These are phyloP conservation scores for Sicyos edulis DNA, from an alignment of 306 rosid species.

Conservation along the genomic window DNA sequence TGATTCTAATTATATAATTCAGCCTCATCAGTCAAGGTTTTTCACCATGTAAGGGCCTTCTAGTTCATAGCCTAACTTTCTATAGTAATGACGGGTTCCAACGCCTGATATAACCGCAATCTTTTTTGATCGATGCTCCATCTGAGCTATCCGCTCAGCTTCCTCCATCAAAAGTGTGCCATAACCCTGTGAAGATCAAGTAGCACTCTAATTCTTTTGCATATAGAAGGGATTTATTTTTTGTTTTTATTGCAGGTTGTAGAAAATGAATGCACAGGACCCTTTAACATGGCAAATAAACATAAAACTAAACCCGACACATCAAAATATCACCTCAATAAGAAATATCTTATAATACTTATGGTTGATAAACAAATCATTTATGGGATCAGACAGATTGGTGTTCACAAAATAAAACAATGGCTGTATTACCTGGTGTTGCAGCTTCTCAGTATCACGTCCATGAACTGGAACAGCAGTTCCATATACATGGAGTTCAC, in stretches of 20 bases:
- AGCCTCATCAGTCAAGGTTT: constrained; percentile 34
- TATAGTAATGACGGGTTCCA: constrained; percentile 90
- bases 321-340: too few relatives aligned
- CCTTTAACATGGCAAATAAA: too few relatives aligned
- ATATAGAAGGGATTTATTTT: not conserved
- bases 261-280: too few relatives aligned
- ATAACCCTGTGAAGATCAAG: constrained; percentile 53
- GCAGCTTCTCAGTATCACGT: constrained; percentile 83
- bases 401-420: not conserved
- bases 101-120: constrained; percentile 90
- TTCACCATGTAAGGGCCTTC: constrained; percentile 99
- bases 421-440: constrained; percentile 71
- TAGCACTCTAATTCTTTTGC: not conserved
- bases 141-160: constrained; percentile 67
- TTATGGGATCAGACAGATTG: not conserved
- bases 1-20: constrained; percentile 19
- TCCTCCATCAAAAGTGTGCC: constrained; percentile 99
- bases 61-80: constrained; percentile 86
- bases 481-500: constrained; percentile 96
- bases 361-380: not conserved
- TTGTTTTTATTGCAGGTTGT: not conserved
- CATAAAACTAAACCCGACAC: too few relatives aligned
- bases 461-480: constrained; percentile 99
- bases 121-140: constrained; percentile 78
- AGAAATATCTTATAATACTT: too few relatives aligned